phyloP scores from a whole-genome alignment of 2,329 filamentous ascomycete genomes.

The Calcarisporium arbuscula region DNA sequence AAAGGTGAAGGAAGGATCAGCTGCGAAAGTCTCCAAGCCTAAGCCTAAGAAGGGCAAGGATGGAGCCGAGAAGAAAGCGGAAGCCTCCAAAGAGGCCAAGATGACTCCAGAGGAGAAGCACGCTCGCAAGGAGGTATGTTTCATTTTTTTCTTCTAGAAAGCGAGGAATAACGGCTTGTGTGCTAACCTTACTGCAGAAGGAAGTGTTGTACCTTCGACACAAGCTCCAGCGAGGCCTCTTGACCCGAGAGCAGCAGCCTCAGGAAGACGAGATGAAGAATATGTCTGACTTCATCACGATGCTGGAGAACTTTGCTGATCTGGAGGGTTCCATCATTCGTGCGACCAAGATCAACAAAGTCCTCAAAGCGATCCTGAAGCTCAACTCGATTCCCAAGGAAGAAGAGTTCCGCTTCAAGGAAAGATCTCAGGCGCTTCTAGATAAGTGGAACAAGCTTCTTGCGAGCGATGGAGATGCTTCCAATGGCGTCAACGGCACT shows the following conservation, averaged over 20 bases:
- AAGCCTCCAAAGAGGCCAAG: conserved; percentile 49
- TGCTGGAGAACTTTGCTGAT: conserved; percentile 73
- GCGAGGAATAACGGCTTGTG: neutral
- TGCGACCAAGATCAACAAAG: conserved; percentile 96
- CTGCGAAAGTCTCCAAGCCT: conserved; percentile 47
- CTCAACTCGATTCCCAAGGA: conserved; percentile 79
- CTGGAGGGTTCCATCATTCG: conserved; percentile 87
- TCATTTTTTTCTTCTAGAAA: neutral
- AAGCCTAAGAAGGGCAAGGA: conserved; percentile 52
- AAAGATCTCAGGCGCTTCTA: conserved; percentile 72
- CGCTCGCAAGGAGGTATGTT: conserved; percentile 51
- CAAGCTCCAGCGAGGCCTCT: conserved; percentile 88
- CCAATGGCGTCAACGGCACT: conserved; percentile 37
- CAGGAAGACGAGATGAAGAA: conserved; percentile 76
- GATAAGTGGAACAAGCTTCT: conserved; percentile 84
- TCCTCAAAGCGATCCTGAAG: conserved; percentile 90
- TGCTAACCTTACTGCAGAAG: conserved; percentile 43
- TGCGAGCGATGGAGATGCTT: conserved; percentile 44
- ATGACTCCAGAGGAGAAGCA: conserved; percentile 52
- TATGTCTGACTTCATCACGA: conserved; percentile 71
- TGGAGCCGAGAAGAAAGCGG: conserved; percentile 50
- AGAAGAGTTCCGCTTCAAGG: conserved; percentile 83
- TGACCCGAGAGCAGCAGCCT: conserved; percentile 78
- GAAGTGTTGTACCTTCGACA: conserved; percentile 91
- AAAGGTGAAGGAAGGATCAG: conserved; percentile 51